These are phyloP conservation scores for Coemansia pectinata DNA, from an alignment of 192 early-diverging fungal species.

Conservation along the genomic window DNA sequence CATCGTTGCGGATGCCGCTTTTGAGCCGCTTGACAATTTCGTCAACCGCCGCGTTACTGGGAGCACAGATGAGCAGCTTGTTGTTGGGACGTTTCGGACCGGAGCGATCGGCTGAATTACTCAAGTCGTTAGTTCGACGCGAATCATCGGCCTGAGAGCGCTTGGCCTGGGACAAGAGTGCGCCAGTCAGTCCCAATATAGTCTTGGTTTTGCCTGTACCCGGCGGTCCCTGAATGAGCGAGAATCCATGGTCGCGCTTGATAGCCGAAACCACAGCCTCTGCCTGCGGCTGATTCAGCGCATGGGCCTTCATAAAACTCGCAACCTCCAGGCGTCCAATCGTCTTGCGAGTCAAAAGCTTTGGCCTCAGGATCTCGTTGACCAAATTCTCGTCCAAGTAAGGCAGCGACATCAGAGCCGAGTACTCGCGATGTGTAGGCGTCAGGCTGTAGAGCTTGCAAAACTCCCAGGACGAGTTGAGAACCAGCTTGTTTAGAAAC, in stretches of 20 bases:
- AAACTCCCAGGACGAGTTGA: slow-evolving; percentile 45
- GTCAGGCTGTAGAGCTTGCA: slow-evolving; percentile 65
- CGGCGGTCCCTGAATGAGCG: slow-evolving; percentile 80
- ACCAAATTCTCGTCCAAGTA: slow-evolving; percentile 59
- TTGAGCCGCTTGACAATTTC: slow-evolving; percentile 90
- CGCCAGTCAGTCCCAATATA: slow-evolving; percentile 80
- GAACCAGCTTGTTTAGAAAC: slow-evolving; percentile 28
- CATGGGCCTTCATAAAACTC: slow-evolving; percentile 59
- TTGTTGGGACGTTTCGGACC: slow-evolving; percentile 12
- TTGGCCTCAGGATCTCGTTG: slow-evolving; percentile 66
- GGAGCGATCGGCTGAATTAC: not conserved
- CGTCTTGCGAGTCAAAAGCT: slow-evolving; percentile 17
- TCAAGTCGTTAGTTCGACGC: not conserved
- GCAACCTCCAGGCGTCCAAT: slow-evolving; percentile 42
- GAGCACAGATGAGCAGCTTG: slow-evolving; percentile 88
- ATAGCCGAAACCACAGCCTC: slow-evolving; percentile 74
- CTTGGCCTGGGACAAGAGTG: slow-evolving; percentile 47
- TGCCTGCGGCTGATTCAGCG: slow-evolving; percentile 94
- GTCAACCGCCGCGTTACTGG: slow-evolving; percentile 94
- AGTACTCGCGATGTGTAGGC: slow-evolving; percentile 81
- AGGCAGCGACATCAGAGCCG: slow-evolving; percentile 67
- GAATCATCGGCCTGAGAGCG: not conserved
- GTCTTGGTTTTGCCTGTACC: slow-evolving; percentile 88
- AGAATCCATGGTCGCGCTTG: slow-evolving; percentile 70
- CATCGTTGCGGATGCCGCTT: slow-evolving; percentile 62